A percentile compares a stretch with the other conserved stretches of the same genome.
Conservation (phyloP, 2,329 filamentous ascomycete species). For the Epichloe brachyelytri region DNA sequence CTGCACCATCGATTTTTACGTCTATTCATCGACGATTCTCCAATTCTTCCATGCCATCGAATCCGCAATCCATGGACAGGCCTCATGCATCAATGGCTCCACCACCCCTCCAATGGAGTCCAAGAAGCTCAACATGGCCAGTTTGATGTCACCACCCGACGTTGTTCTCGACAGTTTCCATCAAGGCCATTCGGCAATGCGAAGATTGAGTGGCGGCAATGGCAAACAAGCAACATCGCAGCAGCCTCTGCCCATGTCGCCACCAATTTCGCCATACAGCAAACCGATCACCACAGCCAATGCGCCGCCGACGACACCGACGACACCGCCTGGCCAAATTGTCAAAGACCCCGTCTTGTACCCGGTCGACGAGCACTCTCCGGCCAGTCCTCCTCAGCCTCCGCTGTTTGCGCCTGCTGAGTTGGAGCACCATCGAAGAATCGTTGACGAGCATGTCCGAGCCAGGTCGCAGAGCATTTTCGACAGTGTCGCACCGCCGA, state of each 20-base stretch:
- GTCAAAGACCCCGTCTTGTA: slow-evolving; percentile 47
- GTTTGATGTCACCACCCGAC: slow-evolving; percentile 50
- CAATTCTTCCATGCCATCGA: slow-evolving; percentile 15
- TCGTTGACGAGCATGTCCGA: slow-evolving; percentile 38
- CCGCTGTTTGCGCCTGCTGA: slow-evolving; percentile 37
- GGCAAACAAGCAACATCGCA: slow-evolving; percentile 17
- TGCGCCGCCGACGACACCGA: slow-evolving; percentile 16
- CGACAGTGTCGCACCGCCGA: slow-evolving; percentile 31
- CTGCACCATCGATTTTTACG: slow-evolving; percentile 7
- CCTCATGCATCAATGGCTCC: slow-evolving; percentile 17
- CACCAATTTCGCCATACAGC: slow-evolving; percentile 41
- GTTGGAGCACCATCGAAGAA: slow-evolving; percentile 27
- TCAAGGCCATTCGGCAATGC: slow-evolving; percentile 10
- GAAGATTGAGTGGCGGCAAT: slow-evolving; percentile 8
- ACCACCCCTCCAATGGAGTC: slow-evolving; percentile 13
- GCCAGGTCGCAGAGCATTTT: slow-evolving; percentile 31
- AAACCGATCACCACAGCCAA: slow-evolving; percentile 23
- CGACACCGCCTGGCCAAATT: slow-evolving; percentile 16
- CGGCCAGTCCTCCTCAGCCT: slow-evolving; percentile 28
- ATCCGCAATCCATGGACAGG: slow-evolving; percentile 11
- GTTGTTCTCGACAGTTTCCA: slow-evolving; percentile 40
- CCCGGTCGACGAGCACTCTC: slow-evolving; percentile 30
- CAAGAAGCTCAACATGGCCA: slow-evolving; percentile 38
- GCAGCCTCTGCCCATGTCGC: slow-evolving; percentile 35
- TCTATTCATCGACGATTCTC: slow-evolving; percentile 7